phyloP scores from a whole-genome alignment of 345 rosid genomes.

The Populus deltoides region DNA sequence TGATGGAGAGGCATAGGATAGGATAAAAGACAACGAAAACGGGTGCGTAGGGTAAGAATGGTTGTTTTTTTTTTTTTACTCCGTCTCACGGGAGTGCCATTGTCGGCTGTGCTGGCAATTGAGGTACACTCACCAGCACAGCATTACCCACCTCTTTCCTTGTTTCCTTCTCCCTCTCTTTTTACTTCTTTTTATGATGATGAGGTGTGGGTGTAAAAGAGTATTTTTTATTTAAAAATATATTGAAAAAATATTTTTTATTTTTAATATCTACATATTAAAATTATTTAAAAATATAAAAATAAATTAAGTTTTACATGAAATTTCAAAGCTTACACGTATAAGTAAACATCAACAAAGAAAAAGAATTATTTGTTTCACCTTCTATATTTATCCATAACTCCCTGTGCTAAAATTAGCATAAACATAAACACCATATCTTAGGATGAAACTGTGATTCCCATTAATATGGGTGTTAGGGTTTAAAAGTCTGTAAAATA shows the following conservation, averaged over 20 bases:
- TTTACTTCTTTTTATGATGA: neutral
- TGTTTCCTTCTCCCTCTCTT: constrained; percentile 11
- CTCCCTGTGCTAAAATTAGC: too few relatives aligned
- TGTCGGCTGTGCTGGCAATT: constrained; percentile 55
- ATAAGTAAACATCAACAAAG: neutral
- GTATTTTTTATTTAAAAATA: too few relatives aligned
- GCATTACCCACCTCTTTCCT: constrained; percentile 21
- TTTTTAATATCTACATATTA: too few relatives aligned
- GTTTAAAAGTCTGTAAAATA: too few relatives aligned
- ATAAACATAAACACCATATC: too few relatives aligned
- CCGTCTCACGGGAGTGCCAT: constrained; percentile 65
- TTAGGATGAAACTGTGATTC: neutral
- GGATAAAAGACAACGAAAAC: constrained; percentile 25
- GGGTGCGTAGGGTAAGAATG: constrained; percentile 32
- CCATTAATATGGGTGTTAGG: neutral
- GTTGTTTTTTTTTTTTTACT: neutral
- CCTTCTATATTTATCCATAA: too few relatives aligned
- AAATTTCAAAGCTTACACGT: neutral
- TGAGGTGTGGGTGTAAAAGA: neutral
- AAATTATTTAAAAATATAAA: too few relatives aligned
- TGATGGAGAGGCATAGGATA: constrained; percentile 22
- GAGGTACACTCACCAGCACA: constrained; percentile 32
- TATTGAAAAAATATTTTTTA: too few relatives aligned
- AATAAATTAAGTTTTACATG: too few relatives aligned
- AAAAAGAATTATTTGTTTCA: too few relatives aligned